phyloP scores from a whole-genome alignment of 1,284 basidiomycete genomes.

The Trichosporon coremiiforme region DNA sequence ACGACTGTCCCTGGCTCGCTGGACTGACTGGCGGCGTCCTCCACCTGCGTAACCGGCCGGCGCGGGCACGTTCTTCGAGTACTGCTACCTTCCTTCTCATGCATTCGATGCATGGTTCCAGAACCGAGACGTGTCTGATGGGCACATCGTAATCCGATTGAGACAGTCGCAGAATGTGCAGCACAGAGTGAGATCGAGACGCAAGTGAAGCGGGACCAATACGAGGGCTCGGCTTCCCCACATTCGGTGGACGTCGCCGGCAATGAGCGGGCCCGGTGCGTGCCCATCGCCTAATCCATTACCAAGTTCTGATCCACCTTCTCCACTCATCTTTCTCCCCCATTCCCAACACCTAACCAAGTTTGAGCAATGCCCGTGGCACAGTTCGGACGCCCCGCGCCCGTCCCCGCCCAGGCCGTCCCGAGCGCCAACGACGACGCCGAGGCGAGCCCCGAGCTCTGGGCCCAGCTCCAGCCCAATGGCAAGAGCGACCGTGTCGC shows the following conservation, averaged over 20 bases:
- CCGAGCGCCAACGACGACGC: conserved; percentile 23
- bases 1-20: not conserved
- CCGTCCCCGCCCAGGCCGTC: conserved; percentile 26
- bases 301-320: not conserved
- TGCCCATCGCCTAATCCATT: not conserved
- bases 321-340: not conserved
- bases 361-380: conserved; percentile 22
- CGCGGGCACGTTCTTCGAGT: not conserved
- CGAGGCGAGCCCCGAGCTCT: conserved; percentile 28
- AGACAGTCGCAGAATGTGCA: not conserved
- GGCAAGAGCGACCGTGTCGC: conserved; percentile 21
- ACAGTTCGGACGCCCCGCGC: conserved; percentile 29
- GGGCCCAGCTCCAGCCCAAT: conserved; percentile 23
- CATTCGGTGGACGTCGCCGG: conserved; percentile 15
- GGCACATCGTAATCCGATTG: not conserved
- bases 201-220: not conserved
- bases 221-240: not conserved
- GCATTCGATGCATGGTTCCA: not conserved
- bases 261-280: conserved; percentile 16
- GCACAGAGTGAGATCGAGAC: not conserved
- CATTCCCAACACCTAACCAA: not conserved
- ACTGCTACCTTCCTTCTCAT: not conserved
- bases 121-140: not conserved
- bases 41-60: not conserved
- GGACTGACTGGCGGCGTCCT: not conserved